Base-by-base conservation (phyloP, 2,329 filamentous ascomycete species). In the Fusarium sp. region DNA sequence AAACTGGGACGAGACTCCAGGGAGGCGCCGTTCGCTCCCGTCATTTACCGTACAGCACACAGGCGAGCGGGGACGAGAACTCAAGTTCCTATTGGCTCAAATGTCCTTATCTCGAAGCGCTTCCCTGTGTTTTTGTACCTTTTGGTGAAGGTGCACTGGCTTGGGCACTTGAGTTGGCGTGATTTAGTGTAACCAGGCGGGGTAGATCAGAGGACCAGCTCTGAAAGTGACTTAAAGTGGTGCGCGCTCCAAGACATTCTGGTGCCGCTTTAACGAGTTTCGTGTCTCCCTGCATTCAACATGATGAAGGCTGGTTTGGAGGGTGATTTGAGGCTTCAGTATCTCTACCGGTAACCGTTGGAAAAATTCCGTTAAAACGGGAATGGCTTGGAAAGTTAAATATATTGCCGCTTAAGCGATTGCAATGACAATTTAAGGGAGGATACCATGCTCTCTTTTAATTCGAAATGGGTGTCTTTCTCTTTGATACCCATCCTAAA, bases 111-210 rank as follows among this genome's bases (percentile, higher is more conserved):
- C 43, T 63, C 7, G 13, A 53, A 61, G 66, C 63, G 45, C 60
- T 49, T 40, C 42, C n/a, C 4, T 67, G 55, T 57, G 57, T 47
- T 63, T 50, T 63, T 67, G 72, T 76, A 75, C 30, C 66, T 63
- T 61, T 61, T 55, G 13, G 75, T 71, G 75, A 71, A 46, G 30
- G 66, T 66, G 69, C 75, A 75, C 75, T 69, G 68, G 53, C 60
- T 68, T 63, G 61, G 73, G 72, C 62, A 70, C 67, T 43, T 16
- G 56, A 45, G 61, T 64, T 64, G 55, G 71, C n/a, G 34, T 53
- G 34, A n/a, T 27, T 42, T 41, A 18, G 32, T 23, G 20, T 28
- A 18, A 41, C 37, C 23, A 41, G 34, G 49, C 70, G 70, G 70
- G 74, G 71, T 66, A 55, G 14, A 51, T 4, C 34, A 55, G 74